Conservation (phyloP, 108 stramenopile species). For the Nitzschia sp. region DNA sequence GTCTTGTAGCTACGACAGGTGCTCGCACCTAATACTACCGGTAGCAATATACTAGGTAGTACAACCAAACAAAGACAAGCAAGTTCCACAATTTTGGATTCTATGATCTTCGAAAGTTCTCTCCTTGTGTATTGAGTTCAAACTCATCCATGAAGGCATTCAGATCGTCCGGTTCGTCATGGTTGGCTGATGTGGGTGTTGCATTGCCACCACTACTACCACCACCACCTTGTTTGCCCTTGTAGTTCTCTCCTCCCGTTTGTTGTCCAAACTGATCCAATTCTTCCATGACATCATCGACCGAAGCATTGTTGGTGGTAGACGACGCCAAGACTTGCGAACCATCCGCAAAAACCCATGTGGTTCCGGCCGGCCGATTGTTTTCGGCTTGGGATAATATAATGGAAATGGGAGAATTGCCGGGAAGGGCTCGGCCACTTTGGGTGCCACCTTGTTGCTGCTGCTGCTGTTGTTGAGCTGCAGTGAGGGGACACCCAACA, state of each 20-base stretch:
- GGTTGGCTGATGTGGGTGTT: slow-evolving; percentile 13
- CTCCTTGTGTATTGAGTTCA: slow-evolving; percentile 75
- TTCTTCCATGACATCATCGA: slow-evolving; percentile 58
- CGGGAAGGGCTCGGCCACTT: slow-evolving; percentile 32
- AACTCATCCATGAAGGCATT: slow-evolving; percentile 85
- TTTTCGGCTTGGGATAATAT: slow-evolving; percentile 39
- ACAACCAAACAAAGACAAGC: too few species aligned
- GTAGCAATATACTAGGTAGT: too few species aligned
- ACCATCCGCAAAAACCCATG: slow-evolving; percentile 85
- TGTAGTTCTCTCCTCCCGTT: slow-evolving; percentile 75
- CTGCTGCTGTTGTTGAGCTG: slow-evolving; percentile 7
- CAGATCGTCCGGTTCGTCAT: slow-evolving; percentile 62
- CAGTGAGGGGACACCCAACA: slow-evolving; percentile 42
- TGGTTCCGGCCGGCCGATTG: slow-evolving; percentile 82
- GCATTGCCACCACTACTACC: background rate
- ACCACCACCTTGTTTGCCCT: slow-evolving; percentile 9
- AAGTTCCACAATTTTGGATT: background rate
- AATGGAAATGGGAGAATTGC: slow-evolving; percentile 54
- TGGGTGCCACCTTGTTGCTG: background rate
- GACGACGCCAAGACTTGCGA: slow-evolving; percentile 63
- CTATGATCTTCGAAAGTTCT: slow-evolving; percentile 58
- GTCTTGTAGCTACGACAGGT: too few species aligned
- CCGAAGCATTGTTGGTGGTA: slow-evolving; percentile 19
- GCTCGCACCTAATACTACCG: too few species aligned
- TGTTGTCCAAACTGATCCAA: slow-evolving; percentile 72